Evolutionary conservation across 2,329 filamentous ascomycete species (phyloP).

Genomic region (Calonectria montana): DNA sequence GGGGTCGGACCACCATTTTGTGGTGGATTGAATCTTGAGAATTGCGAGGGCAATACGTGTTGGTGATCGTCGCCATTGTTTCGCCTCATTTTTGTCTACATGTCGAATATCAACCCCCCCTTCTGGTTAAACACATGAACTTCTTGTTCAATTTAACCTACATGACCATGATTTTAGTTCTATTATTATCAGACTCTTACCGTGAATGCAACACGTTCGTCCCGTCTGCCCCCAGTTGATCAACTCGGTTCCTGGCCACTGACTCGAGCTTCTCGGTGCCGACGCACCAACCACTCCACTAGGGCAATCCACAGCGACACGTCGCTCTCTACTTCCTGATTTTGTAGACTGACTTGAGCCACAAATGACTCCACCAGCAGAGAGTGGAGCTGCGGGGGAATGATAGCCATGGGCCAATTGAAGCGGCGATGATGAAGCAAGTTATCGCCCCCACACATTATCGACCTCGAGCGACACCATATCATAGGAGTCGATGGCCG

Average conservation of each 20-base stretch:
- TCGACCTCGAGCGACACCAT: background rate
- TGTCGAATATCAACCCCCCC: background rate
- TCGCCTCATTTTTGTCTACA: background rate
- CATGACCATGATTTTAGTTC: no score
- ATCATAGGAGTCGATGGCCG: background rate
- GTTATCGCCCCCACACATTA: conserved; percentile 16
- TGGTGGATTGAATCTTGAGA: background rate
- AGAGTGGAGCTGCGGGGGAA: conserved; percentile 12
- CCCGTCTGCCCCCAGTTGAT: background rate
- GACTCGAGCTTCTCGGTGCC: background rate
- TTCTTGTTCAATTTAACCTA: background rate
- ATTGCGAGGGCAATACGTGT: background rate
- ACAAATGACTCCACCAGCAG: conserved; percentile 2
- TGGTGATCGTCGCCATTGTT: background rate
- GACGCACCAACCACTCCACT: background rate
- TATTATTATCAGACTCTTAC: no score
- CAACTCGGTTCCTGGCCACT: background rate
- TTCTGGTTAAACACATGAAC: background rate
- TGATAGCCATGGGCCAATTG: conserved; percentile 14
- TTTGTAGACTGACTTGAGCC: conserved; percentile 12
- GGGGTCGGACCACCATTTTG: background rate
- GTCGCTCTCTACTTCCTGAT: conserved; percentile 21
- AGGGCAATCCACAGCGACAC: background rate
- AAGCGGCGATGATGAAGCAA: conserved; percentile 1
- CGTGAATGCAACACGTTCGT: no score